Evolutionary conservation across 2,329 filamentous ascomycete species (phyloP).

Genomic region (Coniochaeta prunicola): DNA sequence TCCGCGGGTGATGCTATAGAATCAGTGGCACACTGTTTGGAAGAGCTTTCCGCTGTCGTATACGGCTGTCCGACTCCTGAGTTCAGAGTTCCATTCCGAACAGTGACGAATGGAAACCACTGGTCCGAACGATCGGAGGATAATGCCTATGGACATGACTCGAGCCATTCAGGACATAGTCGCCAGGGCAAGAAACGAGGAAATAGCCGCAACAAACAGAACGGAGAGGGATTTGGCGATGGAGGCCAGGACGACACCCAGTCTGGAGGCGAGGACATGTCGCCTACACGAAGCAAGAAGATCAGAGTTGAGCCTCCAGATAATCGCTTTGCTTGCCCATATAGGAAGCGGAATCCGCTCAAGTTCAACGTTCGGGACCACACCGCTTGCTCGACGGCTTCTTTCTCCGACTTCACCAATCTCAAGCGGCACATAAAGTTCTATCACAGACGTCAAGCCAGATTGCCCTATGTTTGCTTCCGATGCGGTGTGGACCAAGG

Average conservation of each 20-base stretch:
- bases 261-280: neutral
- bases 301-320: neutral
- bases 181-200: neutral
- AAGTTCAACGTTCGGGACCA: conserved; percentile 1
- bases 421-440: conserved; percentile 1
- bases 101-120: neutral
- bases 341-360: neutral
- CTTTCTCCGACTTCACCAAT: neutral
- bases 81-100: neutral
- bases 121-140: neutral
- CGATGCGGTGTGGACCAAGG: neutral
- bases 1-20: neutral
- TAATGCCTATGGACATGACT: neutral
- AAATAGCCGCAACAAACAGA: neutral
- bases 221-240: neutral
- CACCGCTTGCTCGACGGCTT: neutral
- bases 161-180: neutral
- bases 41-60: neutral
- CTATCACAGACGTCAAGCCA: neutral
- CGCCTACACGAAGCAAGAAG: neutral
- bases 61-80: neutral
- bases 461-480: neutral
- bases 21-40: neutral
- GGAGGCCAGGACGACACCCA: neutral
- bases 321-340: neutral